Evolutionary conservation across 495 filamentous ascomycete species (phyloP), one percentile per base, ranked within the genome.

Genomic region (Penicillium egyptiacum): DNA sequence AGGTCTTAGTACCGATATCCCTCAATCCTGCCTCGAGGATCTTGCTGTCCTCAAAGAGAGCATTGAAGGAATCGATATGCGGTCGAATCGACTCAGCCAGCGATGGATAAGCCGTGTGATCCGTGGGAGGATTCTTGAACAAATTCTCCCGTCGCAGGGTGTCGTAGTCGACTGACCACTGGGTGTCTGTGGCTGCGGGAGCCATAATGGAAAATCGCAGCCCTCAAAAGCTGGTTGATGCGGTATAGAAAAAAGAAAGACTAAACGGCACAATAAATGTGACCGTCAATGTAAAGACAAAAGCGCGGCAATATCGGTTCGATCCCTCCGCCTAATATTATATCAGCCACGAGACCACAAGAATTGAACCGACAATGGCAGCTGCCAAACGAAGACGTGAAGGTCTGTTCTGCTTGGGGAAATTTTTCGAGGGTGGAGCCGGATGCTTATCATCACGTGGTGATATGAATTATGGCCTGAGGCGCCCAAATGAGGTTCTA

Each of bases 21-120:
- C 82, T 83, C 52, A 97, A 63, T 12, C 82, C 91, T 22, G 86
- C 84, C 49, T 90, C 86, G 42, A 98, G 73, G 23, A 96, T 80
- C 60, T 82, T 80, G 60, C 75, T 81, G 63, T 75, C 76, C 14
- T 86, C 86, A 65, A 96, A 91, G 39, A 96, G 76, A n/a, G 89
- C 87, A 78, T 98, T 96, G 84, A 97, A 98, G 9, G 94, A 93
- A 59, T 96, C 85, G 67, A 96, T 85, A 70, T 98, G 94, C 31
- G 94, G 94, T 56, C 86, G 79, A 57, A 96, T 84, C 2, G 93
- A 89, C 40, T 82, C 84, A 46, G 90, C 86, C 44, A 98, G 81
- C 12, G 89, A 82, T 4, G 94, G 94, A 69, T 94, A 98, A 50
- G 94, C 90, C 14, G 91, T 88, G 46, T 82, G 85, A 64, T 97